phyloP scores from a whole-genome alignment of 2,329 filamentous ascomycete species.

The Colletotrichum sp. region DNA sequence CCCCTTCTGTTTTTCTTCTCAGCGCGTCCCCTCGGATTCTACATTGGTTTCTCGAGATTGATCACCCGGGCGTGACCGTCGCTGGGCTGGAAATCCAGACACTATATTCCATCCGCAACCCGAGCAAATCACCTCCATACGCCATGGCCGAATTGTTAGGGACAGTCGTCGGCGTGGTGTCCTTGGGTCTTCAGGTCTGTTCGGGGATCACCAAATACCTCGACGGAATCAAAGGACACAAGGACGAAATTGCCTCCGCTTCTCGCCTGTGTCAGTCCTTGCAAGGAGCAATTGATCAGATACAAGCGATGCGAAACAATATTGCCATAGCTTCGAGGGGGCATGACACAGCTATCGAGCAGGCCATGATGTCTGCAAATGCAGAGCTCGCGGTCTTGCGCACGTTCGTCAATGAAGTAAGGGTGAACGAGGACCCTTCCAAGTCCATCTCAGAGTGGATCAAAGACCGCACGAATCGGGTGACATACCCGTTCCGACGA shows the following conservation, averaged over 20 bases:
- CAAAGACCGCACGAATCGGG: not conserved
- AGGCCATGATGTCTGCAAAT: not conserved
- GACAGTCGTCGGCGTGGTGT: not conserved
- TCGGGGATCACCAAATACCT: not conserved
- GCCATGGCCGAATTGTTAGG: not conserved
- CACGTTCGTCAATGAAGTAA: not conserved
- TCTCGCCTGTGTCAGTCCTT: not conserved
- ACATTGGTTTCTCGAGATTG: no score
- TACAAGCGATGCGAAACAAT: not conserved
- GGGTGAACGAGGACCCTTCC: not conserved
- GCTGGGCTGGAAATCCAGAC: not conserved
- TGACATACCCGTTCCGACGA: not conserved
- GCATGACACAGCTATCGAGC: not conserved
- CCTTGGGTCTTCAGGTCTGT: not conserved
- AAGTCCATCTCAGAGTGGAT: not conserved
- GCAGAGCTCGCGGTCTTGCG: not conserved
- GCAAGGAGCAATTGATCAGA: not conserved
- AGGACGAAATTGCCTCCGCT: not conserved
- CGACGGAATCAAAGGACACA: not conserved
- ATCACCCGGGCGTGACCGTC: no score
- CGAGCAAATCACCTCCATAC: not conserved
- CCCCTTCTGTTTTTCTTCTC: not conserved
- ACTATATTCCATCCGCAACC: not conserved
- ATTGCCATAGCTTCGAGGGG: fast-evolving
- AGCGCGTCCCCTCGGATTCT: not conserved